Conservation (phyloP, 108 stramenopile genomes). For the Hondaea fermentalgiana region DNA sequence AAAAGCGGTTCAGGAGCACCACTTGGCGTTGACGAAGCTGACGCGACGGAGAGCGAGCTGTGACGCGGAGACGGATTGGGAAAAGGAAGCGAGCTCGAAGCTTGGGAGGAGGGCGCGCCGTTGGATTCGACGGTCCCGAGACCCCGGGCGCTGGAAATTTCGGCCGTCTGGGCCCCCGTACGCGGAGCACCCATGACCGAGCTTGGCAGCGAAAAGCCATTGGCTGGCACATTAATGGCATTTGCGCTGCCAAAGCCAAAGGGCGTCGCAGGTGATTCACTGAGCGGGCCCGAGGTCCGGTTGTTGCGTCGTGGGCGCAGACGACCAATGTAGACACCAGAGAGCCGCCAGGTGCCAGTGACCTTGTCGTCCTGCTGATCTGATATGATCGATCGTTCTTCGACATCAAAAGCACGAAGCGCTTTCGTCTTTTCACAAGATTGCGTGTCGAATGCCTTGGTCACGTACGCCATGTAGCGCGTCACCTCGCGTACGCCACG, state of each 20-base stretch:
- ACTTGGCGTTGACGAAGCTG: neutral
- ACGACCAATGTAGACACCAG: neutral
- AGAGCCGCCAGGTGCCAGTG: neutral
- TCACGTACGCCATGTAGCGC: neutral
- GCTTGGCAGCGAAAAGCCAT: neutral
- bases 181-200: neutral
- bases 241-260: neutral
- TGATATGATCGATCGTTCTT: neutral
- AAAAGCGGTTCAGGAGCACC: neutral
- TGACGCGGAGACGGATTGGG: neutral
- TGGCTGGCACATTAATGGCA: neutral
- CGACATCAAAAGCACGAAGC: neutral
- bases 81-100: no score
- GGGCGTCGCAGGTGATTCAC: constrained; percentile 4
- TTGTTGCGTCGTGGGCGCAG: neutral
- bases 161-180: neutral
- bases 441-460: neutral
- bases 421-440: neutral
- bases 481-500: neutral
- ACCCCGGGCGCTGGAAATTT: neutral
- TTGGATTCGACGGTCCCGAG: no score
- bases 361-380: constrained; percentile 12
- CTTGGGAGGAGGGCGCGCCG: no score
- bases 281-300: neutral
- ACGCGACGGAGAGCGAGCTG: neutral